Conservation (phyloP, 768 basidiomycete species). For the Phlegmacium glaucopus region DNA sequence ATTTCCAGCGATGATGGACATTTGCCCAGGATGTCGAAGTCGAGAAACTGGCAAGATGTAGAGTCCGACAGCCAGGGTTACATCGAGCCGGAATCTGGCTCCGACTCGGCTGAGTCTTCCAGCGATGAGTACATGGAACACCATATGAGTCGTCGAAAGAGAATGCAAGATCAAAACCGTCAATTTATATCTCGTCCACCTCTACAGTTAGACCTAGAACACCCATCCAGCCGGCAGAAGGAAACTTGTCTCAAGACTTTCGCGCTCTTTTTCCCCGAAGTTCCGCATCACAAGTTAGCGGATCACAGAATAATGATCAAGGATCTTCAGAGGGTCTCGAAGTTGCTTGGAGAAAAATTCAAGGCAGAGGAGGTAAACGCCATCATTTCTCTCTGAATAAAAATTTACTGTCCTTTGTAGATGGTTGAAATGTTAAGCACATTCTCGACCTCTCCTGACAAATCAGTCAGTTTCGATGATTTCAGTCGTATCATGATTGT, state of each 20-base stretch:
- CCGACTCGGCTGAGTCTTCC: conserved; percentile 14
- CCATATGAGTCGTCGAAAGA: conserved; percentile 11
- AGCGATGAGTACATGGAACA: conserved; percentile 32
- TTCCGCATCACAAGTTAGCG: conserved; percentile 41
- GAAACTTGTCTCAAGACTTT: conserved; percentile 57
- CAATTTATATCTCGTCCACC: not conserved
- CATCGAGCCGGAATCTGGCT: not conserved
- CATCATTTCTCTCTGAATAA: not conserved
- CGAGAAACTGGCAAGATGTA: not conserved
- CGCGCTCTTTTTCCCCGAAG: conserved; percentile 68
- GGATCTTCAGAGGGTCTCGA: conserved; percentile 59
- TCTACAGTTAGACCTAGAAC: conserved; percentile 7
- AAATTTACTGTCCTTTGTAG: conserved; percentile 31
- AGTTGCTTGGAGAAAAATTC: conserved; percentile 66
- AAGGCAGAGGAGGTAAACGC: conserved; percentile 68
- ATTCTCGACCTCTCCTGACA: conserved; percentile 69
- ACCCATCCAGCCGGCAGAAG: conserved; percentile 50
- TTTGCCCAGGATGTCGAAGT: not conserved
- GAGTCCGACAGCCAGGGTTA: not conserved
- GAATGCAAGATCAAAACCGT: not conserved
- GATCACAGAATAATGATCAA: conserved; percentile 58
- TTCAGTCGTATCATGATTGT: conserved; percentile 75
- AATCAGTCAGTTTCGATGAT: conserved; percentile 62
- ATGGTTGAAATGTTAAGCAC: conserved; percentile 77
- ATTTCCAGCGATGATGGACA: conserved; percentile 22